Percentiles rank a stretch among this genome's conserved stretches.
Conservation (phyloP, 768 basidiomycete genomes). For the Butyriboletus loyo region DNA sequence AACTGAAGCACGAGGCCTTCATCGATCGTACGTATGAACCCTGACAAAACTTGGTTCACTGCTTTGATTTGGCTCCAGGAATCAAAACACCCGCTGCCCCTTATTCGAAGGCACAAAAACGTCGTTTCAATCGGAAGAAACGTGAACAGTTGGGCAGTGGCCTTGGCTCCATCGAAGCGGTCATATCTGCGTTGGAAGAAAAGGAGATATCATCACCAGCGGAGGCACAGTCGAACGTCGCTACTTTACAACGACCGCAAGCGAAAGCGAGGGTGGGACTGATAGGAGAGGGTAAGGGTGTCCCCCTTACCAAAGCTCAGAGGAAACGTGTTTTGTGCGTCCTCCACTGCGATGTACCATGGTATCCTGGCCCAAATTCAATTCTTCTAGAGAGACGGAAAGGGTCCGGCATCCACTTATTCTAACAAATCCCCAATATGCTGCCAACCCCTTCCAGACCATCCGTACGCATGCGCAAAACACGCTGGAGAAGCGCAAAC, state of each 20-base stretch:
- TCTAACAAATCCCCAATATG: slow-evolving; percentile 60
- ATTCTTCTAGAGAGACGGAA: slow-evolving; percentile 53
- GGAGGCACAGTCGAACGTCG: slow-evolving; percentile 14
- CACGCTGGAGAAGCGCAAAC: slow-evolving; percentile 58
- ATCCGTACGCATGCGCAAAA: slow-evolving; percentile 80
- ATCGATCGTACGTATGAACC: slow-evolving; percentile 49
- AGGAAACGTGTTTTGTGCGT: slow-evolving; percentile 68
- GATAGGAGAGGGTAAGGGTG: slow-evolving; percentile 65
- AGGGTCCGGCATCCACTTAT: slow-evolving; percentile 68
- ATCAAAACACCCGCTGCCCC: slow-evolving; percentile 49
- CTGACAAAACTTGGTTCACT: background rate
- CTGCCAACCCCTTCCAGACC: slow-evolving; percentile 69
- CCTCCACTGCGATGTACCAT: background rate
- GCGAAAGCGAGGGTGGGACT: slow-evolving; percentile 40
- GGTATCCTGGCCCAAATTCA: background rate
- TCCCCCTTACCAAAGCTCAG: slow-evolving; percentile 58
- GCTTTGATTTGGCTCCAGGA: slow-evolving; percentile 30
- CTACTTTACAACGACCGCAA: slow-evolving; percentile 15
- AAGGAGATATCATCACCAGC: slow-evolving; percentile 17
- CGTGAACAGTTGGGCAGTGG: slow-evolving; percentile 56
- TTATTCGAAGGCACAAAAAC: slow-evolving; percentile 70
- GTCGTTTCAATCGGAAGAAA: slow-evolving; percentile 68
- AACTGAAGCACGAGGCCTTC: slow-evolving; percentile 65
- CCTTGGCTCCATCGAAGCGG: slow-evolving; percentile 48
- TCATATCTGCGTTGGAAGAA: slow-evolving; percentile 53